Base-by-base conservation (phyloP, 2,329 filamentous ascomycete genomes). In the Paecilomyces sp. region DNA sequence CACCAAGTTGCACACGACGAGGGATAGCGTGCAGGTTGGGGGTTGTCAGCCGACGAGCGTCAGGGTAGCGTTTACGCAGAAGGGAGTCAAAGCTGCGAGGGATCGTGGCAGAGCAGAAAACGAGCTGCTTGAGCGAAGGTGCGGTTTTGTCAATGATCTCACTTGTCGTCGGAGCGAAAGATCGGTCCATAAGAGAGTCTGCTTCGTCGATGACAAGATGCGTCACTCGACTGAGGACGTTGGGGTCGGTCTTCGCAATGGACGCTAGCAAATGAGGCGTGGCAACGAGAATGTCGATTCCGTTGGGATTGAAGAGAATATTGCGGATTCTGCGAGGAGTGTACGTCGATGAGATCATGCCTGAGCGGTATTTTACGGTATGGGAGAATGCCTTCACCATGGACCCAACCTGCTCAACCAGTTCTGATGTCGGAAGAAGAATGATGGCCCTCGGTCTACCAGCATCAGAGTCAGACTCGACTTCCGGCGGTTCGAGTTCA, bases 21-120 rank as follows among this genome's bases (percentile, higher is more conserved):
- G 94, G 94, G 66, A 99, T 96, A 60, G 94, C 92, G 75, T 99
- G 94, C 0, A 99, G 83, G 70, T 97, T 97, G 0, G 94, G 94
- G 0, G 94, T 99, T 1, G 93, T 93, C 63, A 99, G 87, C 62
- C 94, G 89, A 54, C 82, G 80, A 77, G 96, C 91, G 66, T 90
- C 82, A 0, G 94, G 93, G 74, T 92, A 97, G 63, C 88, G 87
- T 62, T 86, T 85, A 57, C 85, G 85, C n/a, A 99, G 83, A 73
- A 89, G 91, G 65, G 85, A 88, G 78, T 99, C 94, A 18, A 99
- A 84, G 66, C 90, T 90, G 64, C 88, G 86, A 1, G 95, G 94
- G 62, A 99, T 97, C 4, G 94, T 99, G 57, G 94, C 94, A 3
- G 93, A 97, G 80, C 94, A 99, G 64, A 97, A 85, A 54, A 99